Evolutionary conservation across 1,284 basidiomycete species (phyloP).

Genomic region (Sanghuangporus baumii): DNA sequence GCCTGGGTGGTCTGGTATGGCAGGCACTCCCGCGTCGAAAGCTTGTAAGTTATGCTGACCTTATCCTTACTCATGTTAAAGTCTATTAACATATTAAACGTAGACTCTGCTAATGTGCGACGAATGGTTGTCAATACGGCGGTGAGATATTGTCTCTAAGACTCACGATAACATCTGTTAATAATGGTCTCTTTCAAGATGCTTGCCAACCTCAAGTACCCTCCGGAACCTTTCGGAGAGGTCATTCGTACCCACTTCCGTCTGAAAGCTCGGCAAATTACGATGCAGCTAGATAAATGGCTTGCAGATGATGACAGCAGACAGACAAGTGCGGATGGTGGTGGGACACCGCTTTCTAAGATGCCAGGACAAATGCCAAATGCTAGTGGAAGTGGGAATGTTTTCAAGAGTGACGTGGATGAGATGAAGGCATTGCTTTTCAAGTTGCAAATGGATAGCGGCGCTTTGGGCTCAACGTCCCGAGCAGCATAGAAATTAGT

Average conservation of each 20-base stretch:
- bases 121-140: slow-evolving; percentile 86
- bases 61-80: neutral
- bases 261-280: slow-evolving; percentile 71
- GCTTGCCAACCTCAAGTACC: slow-evolving; percentile 77
- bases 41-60: slow-evolving; percentile 44
- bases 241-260: slow-evolving; percentile 86
- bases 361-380: slow-evolving; percentile 23
- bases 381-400: slow-evolving; percentile 43
- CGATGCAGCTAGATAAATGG: slow-evolving; percentile 77
- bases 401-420: slow-evolving; percentile 59
- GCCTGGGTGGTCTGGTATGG: slow-evolving; percentile 74
- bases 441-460: slow-evolving; percentile 30
- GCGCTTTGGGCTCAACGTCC: neutral
- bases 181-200: slow-evolving; percentile 43
- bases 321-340: slow-evolving; percentile 50
- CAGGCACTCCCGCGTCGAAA: slow-evolving; percentile 65
- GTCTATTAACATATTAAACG: neutral
- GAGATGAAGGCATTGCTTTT: slow-evolving; percentile 57
- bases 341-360: slow-evolving; percentile 32
- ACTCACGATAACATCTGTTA: slow-evolving; percentile 1
- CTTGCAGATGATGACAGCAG: slow-evolving; percentile 65
- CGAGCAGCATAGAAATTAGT: neutral
- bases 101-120: slow-evolving; percentile 82
- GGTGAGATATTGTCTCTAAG: slow-evolving; percentile 36
- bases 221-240: slow-evolving; percentile 77